A percentile compares a stretch with the other conserved stretches of the same genome.
Conservation (phyloP, 176 grass and related monocot genomes). For the Oryza australiensis region DNA sequence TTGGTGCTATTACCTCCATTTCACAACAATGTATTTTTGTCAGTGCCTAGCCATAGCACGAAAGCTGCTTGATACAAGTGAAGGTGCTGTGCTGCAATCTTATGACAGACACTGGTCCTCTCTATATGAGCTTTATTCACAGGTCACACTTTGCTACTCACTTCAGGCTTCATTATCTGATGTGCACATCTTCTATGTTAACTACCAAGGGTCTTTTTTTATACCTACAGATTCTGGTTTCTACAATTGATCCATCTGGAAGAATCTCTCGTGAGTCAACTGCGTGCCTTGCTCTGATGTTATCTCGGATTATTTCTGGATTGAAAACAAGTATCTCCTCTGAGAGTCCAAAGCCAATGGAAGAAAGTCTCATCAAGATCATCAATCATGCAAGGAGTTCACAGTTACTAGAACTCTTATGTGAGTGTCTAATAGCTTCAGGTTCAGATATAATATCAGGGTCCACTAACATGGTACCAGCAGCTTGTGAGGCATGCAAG, state of each 20-base stretch:
- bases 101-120: slow-evolving; percentile 65
- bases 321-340: slow-evolving; percentile 70
- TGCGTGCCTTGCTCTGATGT: slow-evolving; percentile 82
- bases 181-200: slow-evolving; percentile 12
- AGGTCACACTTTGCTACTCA: slow-evolving; percentile 52
- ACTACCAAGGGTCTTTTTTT: slow-evolving; percentile 23
- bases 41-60: slow-evolving; percentile 75
- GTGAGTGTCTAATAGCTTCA: slow-evolving; percentile 65
- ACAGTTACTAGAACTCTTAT: slow-evolving; percentile 62
- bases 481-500: slow-evolving; percentile 95
- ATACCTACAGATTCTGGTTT: slow-evolving; percentile 63
- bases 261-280: slow-evolving; percentile 79
- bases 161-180: slow-evolving; percentile 10
- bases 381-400: slow-evolving; percentile 69
- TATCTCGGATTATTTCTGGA: slow-evolving; percentile 56
- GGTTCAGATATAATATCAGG: slow-evolving; percentile 69
- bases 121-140: slow-evolving; percentile 77
- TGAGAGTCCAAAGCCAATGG: slow-evolving; percentile 51
- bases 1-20: slow-evolving; percentile 27
- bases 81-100: slow-evolving; percentile 44
- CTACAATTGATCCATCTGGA: slow-evolving; percentile 76
- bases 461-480: slow-evolving; percentile 91
- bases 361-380: slow-evolving; percentile 58
- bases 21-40: slow-evolving; percentile 34
- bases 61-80: slow-evolving; percentile 71